Conservation (phyloP, 805 yeast species). For the Blastobotrys muscicola region DNA sequence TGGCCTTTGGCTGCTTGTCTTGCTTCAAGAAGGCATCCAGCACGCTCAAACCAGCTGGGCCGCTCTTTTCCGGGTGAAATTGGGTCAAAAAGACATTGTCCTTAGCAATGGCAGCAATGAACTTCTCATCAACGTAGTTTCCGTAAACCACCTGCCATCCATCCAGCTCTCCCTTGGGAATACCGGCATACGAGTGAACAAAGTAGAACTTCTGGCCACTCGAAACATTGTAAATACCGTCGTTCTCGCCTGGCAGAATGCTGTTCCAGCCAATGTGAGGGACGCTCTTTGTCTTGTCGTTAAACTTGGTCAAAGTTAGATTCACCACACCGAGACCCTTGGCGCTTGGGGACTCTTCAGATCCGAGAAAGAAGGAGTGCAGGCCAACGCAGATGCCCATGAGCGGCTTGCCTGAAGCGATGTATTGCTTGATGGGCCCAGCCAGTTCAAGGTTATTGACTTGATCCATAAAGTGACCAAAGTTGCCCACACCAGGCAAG, state of each 20-base stretch:
- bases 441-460: constrained; percentile 52
- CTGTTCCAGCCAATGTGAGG: constrained; percentile 98
- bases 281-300: constrained; percentile 60
- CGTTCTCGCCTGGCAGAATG: constrained; percentile 10
- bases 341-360: constrained; percentile 61
- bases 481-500: constrained; percentile 96
- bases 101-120: constrained; percentile 71
- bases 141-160: constrained; percentile 72
- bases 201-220: constrained; percentile 73
- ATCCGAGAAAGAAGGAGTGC: constrained; percentile 68
- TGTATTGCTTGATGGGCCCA: constrained; percentile 56
- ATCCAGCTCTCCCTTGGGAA: constrained; percentile 31
- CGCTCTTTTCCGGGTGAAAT: constrained; percentile 98
- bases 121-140: constrained; percentile 66
- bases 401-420: constrained; percentile 68
- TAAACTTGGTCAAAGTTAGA: constrained; percentile 48
- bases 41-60: constrained; percentile 75
- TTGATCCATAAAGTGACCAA: constrained; percentile 82
- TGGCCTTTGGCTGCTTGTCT: constrained; percentile 17
- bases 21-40: constrained; percentile 61
- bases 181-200: constrained; percentile 89
- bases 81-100: constrained; percentile 90
- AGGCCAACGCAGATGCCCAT: constrained; percentile 98
- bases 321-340: constrained; percentile 54
- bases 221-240: constrained; percentile 49